Evolutionary conservation across 1,284 basidiomycete genomes (phyloP).

Genomic region (Ustilago lituana): DNA sequence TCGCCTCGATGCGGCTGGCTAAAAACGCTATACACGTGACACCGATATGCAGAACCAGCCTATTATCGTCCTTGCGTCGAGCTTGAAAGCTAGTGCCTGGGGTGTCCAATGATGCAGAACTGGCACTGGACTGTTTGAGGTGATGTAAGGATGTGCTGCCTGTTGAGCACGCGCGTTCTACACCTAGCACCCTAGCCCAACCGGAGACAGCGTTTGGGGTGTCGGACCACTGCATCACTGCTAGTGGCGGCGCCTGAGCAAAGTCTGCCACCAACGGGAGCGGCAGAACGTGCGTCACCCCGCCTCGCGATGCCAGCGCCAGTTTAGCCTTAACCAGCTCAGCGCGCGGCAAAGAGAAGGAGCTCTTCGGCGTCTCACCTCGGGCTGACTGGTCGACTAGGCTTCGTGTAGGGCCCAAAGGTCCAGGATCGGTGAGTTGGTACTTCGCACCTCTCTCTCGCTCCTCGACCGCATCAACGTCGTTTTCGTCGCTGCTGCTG

Average conservation of each 20-base stretch:
- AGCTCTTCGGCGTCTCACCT: constrained; percentile 5
- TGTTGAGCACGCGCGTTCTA: constrained; percentile 32
- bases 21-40: constrained; percentile 43
- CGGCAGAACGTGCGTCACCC: constrained; percentile 41
- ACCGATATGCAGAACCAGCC: constrained; percentile 31
- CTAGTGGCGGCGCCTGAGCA: constrained; percentile 27
- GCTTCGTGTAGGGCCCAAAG: constrained; percentile 3
- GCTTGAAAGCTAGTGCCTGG: too few relatives aligned
- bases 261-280: constrained; percentile 39
- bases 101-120: not conserved
- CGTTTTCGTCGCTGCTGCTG: constrained; percentile 31
- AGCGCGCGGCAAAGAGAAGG: constrained; percentile 12
- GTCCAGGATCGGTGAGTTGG: constrained; percentile 32
- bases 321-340: constrained; percentile 34
- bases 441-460: constrained; percentile 14
- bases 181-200: constrained; percentile 44
- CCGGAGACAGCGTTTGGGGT: constrained; percentile 50
- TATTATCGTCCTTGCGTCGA: too few relatives aligned
- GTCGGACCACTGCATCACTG: constrained; percentile 47
- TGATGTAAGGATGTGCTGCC: constrained; percentile 20
- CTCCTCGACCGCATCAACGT: not conserved
- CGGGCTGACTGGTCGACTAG: not conserved
- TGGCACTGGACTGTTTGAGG: constrained; percentile 5
- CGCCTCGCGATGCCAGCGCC: constrained; percentile 37
- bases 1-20: constrained; percentile 35